These are phyloP conservation scores for Craterostigma plantagineum DNA, from an alignment of 257 asterid genomes.

Conservation along the genomic window DNA sequence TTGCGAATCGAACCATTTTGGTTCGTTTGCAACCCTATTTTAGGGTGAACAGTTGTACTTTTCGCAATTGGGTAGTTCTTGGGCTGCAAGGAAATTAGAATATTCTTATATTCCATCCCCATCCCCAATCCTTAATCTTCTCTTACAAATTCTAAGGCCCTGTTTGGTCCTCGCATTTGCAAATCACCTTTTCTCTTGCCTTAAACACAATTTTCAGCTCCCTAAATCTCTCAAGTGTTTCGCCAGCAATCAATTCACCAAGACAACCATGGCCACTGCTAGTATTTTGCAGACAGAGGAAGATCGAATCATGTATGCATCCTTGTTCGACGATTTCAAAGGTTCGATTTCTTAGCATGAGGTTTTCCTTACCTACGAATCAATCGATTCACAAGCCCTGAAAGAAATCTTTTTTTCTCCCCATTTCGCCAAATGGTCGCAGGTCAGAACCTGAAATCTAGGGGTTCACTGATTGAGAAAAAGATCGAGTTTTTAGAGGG, in stretches of 20 bases:
- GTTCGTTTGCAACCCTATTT: too few relatives aligned
- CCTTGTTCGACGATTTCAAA: constrained; percentile 45
- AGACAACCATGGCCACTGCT: constrained; percentile 52
- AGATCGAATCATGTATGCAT: constrained; percentile 45
- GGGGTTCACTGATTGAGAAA: constrained; percentile 52
- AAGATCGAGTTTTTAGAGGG: constrained; percentile 84
- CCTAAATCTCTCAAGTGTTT: constrained; percentile 2
- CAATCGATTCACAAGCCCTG: constrained; percentile 2
- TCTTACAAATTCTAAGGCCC: constrained; percentile 7
- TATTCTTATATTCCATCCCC: too few relatives aligned
- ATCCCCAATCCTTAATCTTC: too few relatives aligned
- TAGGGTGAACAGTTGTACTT: too few relatives aligned
- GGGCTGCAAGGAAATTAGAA: not conserved
- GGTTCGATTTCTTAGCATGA: constrained; percentile 18
- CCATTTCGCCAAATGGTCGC: constrained; percentile 19
- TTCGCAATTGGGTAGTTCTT: constrained; percentile 7
- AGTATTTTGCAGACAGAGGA: constrained; percentile 52
- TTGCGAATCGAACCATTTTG: too few relatives aligned
- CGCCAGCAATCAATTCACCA: too few relatives aligned
- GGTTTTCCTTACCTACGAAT: not conserved
- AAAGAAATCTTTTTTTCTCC: not conserved
- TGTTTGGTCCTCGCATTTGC: constrained; percentile 12
- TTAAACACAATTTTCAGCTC: constrained; percentile 3
- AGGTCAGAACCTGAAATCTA: constrained; percentile 56
- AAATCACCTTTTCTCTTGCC: not conserved